phyloP scores from a whole-genome alignment of 129 eudicot genomes.

The Flaveria trinervia region DNA sequence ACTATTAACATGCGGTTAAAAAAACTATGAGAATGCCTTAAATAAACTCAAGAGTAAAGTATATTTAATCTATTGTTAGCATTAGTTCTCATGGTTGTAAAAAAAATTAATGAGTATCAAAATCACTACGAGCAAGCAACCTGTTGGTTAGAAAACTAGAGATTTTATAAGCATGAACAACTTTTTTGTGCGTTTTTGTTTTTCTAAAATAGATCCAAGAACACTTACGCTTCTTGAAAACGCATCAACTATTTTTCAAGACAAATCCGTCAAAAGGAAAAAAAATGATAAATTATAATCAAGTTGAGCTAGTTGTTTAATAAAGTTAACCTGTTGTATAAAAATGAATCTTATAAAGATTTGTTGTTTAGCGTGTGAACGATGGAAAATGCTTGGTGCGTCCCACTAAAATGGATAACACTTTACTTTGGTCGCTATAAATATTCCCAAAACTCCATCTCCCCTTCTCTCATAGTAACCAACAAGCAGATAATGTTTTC shows the following conservation, averaged over 20 bases:
- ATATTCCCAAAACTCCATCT: conserved; percentile 33
- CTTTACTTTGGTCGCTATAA: conserved; percentile 34
- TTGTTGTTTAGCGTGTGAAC: conserved; percentile 27
- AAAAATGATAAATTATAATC: neutral
- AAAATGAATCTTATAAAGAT: conserved; percentile 5
- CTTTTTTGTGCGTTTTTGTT: too few relatives aligned
- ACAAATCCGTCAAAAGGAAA: neutral
- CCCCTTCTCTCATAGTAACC: conserved; percentile 10
- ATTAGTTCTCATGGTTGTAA: too few relatives aligned
- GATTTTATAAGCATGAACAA: too few relatives aligned
- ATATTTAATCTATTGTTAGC: too few relatives aligned
- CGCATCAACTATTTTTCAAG: neutral
- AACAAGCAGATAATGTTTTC: conserved; percentile 33
- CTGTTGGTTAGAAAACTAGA: too few relatives aligned
- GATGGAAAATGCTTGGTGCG: conserved; percentile 32
- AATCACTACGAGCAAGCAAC: too few relatives aligned
- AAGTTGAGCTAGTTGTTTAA: neutral
- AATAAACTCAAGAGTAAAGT: too few relatives aligned
- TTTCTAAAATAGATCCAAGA: neutral
- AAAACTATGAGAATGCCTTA: too few relatives aligned
- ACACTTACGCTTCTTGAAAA: neutral
- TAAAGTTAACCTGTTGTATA: neutral
- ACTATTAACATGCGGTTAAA: too few relatives aligned
- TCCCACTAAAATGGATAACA: conserved; percentile 36
- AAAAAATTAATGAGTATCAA: too few relatives aligned